phyloP scores from a whole-genome alignment of 139 green algal species.

The Pleodorina starrii region DNA sequence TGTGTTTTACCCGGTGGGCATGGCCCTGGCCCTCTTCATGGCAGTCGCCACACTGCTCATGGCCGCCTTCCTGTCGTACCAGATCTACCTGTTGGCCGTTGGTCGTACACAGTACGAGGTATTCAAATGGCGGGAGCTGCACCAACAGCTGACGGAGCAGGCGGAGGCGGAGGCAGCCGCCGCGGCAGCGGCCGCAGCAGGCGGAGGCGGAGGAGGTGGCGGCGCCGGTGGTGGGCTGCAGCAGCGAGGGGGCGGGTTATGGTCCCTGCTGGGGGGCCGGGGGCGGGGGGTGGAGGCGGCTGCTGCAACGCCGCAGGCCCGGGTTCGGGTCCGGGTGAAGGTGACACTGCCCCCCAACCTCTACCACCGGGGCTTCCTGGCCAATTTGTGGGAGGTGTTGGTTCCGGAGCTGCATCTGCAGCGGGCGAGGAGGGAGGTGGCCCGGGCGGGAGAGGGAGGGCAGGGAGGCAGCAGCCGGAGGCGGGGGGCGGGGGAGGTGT shows the following conservation, averaged over 20 bases:
- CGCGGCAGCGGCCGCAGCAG: no score
- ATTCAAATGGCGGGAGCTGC: conserved; percentile 54
- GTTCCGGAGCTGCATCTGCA: conserved; percentile 12
- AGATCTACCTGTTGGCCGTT: conserved; percentile 55
- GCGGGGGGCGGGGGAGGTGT: not conserved
- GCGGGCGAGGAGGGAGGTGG: not conserved
- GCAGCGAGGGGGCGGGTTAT: not conserved
- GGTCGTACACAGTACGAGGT: conserved; percentile 69
- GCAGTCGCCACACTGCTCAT: conserved; percentile 55
- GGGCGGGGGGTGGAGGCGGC: not conserved
- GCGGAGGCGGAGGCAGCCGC: not conserved
- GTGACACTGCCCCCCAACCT: conserved; percentile 27
- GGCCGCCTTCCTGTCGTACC: conserved; percentile 66
- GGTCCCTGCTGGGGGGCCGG: not conserved
- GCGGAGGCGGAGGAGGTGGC: not conserved
- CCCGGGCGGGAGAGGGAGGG: not conserved
- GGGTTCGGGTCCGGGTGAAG: not conserved
- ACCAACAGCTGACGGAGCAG: conserved; percentile 21
- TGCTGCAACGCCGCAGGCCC: no score
- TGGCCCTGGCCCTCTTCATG: conserved; percentile 61
- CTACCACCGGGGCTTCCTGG: conserved; percentile 52
- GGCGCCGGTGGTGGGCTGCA: not conserved
- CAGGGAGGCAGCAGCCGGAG: no score
- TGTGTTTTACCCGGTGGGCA: conserved; percentile 50
- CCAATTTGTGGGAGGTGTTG: conserved; percentile 52